Evolutionary conservation across 2,329 filamentous ascomycete species (phyloP), one percentile per base, ranked within the genome.

Genomic region (Camptophora hylomeconis): DNA sequence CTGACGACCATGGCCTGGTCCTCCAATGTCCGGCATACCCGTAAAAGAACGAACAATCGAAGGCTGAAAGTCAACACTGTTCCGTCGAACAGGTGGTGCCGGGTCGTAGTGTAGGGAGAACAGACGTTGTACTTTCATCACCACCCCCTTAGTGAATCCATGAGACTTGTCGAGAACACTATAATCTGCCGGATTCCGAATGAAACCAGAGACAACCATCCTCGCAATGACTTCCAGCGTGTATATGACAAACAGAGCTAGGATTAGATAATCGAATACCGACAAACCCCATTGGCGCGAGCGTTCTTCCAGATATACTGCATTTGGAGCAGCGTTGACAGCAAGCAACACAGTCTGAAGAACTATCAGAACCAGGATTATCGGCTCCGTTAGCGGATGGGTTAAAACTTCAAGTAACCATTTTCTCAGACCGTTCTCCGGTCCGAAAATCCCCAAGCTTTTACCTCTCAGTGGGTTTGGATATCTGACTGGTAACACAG

Each of bases 121-220:
- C 14, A 93, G 65, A 13, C 72, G 68, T 36, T 73, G 72, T 35
- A 81, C 80, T 54, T 86, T 86, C 37, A 81, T 75, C 22, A 72
- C 60, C 12, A 94, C 61, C 7, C 78, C 80, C 39, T 76, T 74
- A 29, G 72, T 73, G 6, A 93, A 56, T 7, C 84, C 81, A 17
- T 76, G 65, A 40, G 77, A 71, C 30, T 81, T 72, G 52, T 92
- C 80, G 37, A 92, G 80, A 4, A 84, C 92, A 53, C 82, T 93
- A 53, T 94, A 94, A 49, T 94, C 86, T 6, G 73, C 62, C 2
- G 89, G 80, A 49, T 98, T 98, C 41, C 92, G 63, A 17, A 98
- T 65, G 44, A 98, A 80, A 0, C 89, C 92, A 1, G 89, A 98
- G 1, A 98, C 92, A 36, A 98, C 77, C 22, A 86, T 76, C 31